phyloP scores from a whole-genome alignment of 129 eudicot species.

The Flaveria linearis region DNA sequence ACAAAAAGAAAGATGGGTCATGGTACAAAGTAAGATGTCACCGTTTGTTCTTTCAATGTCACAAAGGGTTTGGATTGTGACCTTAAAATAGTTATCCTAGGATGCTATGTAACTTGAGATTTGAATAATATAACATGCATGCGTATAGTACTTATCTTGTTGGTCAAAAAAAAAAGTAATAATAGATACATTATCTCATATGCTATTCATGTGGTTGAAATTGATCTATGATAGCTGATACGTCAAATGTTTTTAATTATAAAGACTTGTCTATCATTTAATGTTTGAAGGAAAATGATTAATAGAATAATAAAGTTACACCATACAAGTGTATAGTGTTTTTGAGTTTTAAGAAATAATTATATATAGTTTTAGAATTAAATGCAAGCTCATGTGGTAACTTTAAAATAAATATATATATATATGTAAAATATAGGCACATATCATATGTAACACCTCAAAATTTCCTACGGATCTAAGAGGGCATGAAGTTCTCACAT shows the following conservation, averaged over 20 bases:
- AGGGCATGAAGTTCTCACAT: too few species aligned
- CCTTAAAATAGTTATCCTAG: slow-evolving; percentile 7
- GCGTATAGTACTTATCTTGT: slow-evolving; percentile 12
- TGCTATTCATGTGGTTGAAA: slow-evolving; percentile 15
- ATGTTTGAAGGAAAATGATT: neutral
- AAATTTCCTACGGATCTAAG: too few species aligned
- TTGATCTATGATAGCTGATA: neutral
- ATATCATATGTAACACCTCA: too few species aligned
- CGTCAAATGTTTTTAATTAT: neutral
- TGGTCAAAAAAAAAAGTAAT: slow-evolving; percentile 23
- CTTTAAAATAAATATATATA: too few species aligned
- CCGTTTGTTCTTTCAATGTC: slow-evolving; percentile 10
- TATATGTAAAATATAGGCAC: too few species aligned
- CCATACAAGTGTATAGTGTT: neutral
- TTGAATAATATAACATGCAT: slow-evolving; percentile 1
- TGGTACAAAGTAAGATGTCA: neutral
- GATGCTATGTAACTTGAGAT: slow-evolving; percentile 4
- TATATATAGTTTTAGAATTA: neutral
- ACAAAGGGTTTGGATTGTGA: slow-evolving; percentile 6
- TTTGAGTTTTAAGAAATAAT: neutral
- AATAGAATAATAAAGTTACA: neutral
- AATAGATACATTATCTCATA: neutral
- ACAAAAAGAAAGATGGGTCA: neutral
- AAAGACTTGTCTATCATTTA: neutral
- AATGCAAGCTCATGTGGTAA: neutral